Conservation (phyloP, 1,284 basidiomycete species). For the Sporisorium iseilematis-ciliati region DNA sequence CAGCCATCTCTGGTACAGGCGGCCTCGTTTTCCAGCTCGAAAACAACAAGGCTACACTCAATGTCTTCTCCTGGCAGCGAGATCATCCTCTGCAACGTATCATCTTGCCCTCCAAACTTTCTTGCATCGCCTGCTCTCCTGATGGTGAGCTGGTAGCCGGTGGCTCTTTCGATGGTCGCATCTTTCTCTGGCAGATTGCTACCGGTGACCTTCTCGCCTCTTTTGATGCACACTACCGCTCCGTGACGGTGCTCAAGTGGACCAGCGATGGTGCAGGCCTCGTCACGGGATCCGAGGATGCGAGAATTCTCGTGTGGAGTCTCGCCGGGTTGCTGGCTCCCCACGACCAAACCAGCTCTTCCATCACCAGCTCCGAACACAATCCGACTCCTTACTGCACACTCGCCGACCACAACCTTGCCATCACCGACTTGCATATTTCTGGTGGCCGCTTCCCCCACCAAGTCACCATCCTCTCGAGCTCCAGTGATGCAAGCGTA, state of each 20-base stretch:
- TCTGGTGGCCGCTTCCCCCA: conserved; percentile 82
- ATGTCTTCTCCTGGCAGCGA: conserved; percentile 86
- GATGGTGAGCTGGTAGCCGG: conserved; percentile 84
- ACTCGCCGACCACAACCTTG: conserved; percentile 90
- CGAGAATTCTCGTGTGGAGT: conserved; percentile 88
- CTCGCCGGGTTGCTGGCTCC: conserved; percentile 78
- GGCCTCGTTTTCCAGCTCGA: conserved; percentile 82
- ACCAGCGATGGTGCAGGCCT: conserved; percentile 83
- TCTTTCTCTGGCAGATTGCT: conserved; percentile 94
- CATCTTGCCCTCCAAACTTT: conserved; percentile 87
- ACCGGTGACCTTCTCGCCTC: conserved; percentile 89
- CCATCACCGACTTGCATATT: conserved; percentile 83
- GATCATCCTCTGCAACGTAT: conserved; percentile 77
- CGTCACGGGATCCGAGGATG: conserved; percentile 88
- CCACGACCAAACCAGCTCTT: conserved; percentile 50
- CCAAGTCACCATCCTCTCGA: conserved; percentile 80
- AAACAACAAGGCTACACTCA: conserved; percentile 81
- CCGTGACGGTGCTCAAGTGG: conserved; percentile 84
- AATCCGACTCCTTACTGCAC: conserved; percentile 80
- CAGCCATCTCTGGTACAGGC: conserved; percentile 77
- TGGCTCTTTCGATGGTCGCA: conserved; percentile 86
- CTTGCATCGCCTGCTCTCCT: conserved; percentile 81
- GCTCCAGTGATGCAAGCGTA: conserved; percentile 88
- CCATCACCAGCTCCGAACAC: conserved; percentile 52
- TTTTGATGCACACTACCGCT: conserved; percentile 95